Conservation (phyloP, 768 basidiomycete genomes). For the Tulasnella sp. region DNA sequence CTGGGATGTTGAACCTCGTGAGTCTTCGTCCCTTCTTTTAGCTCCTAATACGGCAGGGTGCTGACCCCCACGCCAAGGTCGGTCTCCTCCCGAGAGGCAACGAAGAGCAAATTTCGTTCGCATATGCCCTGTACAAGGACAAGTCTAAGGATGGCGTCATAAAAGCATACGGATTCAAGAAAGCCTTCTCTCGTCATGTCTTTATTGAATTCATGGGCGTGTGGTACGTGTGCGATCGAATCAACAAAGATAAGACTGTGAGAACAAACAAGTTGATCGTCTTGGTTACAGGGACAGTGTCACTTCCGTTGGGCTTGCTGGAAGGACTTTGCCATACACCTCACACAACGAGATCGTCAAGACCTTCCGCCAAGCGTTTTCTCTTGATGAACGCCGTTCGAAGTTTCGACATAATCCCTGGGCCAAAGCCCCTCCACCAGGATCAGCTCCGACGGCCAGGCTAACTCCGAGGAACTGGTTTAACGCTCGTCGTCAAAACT, state of each 20-base stretch:
- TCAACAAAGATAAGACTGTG: background rate
- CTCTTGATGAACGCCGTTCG: constrained; percentile 28
- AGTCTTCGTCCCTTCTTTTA: background rate
- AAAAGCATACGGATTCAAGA: constrained; percentile 32
- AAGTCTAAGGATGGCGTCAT: constrained; percentile 14
- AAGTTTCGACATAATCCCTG: constrained; percentile 20
- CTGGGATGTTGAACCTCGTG: constrained; percentile 30
- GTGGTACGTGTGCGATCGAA: background rate
- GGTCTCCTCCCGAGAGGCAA: constrained; percentile 10
- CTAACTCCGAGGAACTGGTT: background rate
- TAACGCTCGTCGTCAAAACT: background rate
- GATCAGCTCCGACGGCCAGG: background rate
- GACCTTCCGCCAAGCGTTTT: constrained; percentile 33
- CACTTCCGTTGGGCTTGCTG: constrained; percentile 32
- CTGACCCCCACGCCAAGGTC: background rate
- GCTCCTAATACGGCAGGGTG: background rate
- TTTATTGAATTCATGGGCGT: constrained; percentile 35
- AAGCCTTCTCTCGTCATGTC: constrained; percentile 32
- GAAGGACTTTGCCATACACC: constrained; percentile 33
- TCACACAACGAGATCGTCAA: constrained; percentile 28
- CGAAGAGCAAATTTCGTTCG: constrained; percentile 19
- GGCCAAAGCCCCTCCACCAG: background rate
- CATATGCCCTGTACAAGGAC: constrained; percentile 10
- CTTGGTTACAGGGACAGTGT: constrained; percentile 32
- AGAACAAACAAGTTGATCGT: background rate